Base-by-base conservation (phyloP, 148 eudicot genomes). In the Camellia lanceoleosa region DNA sequence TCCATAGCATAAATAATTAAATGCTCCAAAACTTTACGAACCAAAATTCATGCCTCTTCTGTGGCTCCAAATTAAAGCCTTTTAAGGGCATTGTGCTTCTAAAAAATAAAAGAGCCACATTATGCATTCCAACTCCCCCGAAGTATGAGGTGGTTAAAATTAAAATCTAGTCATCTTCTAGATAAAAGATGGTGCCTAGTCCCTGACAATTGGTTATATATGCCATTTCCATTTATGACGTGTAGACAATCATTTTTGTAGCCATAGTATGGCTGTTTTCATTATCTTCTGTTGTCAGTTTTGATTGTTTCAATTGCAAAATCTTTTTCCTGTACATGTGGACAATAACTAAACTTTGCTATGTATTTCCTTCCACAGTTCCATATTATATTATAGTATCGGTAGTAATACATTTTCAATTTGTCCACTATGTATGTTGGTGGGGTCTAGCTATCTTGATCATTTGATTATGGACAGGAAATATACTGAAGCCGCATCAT, bases 401-500 rank as follows among this genome's bases (percentile, higher is more conserved):
- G 10, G 30, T 23, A 23, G 42, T 51, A 11, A 23, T 68, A 20
- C 7, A 46, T 62, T 60, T 55, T 44, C 59, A 47, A 67, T 5
- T 58, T 67, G 47, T 78, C 19, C 8, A 30, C 44, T 80, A 42
- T 60, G n/a, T 71, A 75, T 47, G 63, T 72, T 93, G 98, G 99
- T 95, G 73, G 97, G 97, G 60, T 88, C 97, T 23, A 92, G 89
- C 77, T 95, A 95, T 80, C 97, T 95, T 71, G 99, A 95, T 80
- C 97, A 93, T 89, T 82, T 95, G 74, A 88, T 95, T 77, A 92
- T 94, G 74, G 95, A 95, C 86, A 92, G 94, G 80, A 93, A 91
- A 84, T 95, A 92, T 83, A 87, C 89, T 81, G 97, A 95, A 84
- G 99, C 98, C 73, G 99, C 99, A 74, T 88, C 94, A 72, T 88